Evolutionary conservation across 768 basidiomycete species (phyloP).

Genomic region (Amanita muscaria): DNA sequence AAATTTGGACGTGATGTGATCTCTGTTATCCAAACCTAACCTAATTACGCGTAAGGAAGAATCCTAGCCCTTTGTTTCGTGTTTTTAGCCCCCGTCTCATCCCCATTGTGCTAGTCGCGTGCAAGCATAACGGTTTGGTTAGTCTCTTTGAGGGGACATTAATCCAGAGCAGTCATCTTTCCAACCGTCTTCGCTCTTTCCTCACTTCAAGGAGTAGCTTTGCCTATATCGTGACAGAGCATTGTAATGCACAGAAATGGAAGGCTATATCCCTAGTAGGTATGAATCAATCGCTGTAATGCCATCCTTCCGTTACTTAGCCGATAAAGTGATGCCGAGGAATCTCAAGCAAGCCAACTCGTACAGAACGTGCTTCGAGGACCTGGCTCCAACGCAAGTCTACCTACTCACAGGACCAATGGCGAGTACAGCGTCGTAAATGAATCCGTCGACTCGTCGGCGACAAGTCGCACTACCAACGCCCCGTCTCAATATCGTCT

Average conservation of each 20-base stretch:
- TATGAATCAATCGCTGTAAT: not conserved
- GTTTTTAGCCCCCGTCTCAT: not conserved
- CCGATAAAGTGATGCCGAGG: conserved; percentile 30
- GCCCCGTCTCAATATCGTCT: conserved; percentile 44
- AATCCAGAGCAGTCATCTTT: too few species aligned
- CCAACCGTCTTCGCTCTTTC: not conserved
- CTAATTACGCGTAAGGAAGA: not conserved
- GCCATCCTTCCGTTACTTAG: conserved; percentile 6
- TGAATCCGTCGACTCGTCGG: conserved; percentile 34
- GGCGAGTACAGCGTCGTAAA: conserved; percentile 20
- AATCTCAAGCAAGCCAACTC: conserved; percentile 50
- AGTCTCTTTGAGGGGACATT: too few species aligned
- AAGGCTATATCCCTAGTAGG: conserved; percentile 8
- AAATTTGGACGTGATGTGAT: not conserved
- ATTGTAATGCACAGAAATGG: conserved; percentile 5
- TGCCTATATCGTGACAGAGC: not conserved
- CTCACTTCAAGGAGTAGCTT: not conserved
- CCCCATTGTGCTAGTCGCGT: not conserved
- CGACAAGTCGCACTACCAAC: conserved; percentile 25
- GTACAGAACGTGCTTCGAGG: conserved; percentile 36
- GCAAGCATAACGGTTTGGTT: too few species aligned
- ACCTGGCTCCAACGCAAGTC: conserved; percentile 12
- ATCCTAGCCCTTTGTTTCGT: not conserved
- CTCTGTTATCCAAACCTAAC: not conserved
- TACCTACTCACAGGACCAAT: conserved; percentile 12